Evolutionary conservation across 352 stramenopile genomes (phyloP).

Genomic region (Globisporangium recalcitrans): DNA sequence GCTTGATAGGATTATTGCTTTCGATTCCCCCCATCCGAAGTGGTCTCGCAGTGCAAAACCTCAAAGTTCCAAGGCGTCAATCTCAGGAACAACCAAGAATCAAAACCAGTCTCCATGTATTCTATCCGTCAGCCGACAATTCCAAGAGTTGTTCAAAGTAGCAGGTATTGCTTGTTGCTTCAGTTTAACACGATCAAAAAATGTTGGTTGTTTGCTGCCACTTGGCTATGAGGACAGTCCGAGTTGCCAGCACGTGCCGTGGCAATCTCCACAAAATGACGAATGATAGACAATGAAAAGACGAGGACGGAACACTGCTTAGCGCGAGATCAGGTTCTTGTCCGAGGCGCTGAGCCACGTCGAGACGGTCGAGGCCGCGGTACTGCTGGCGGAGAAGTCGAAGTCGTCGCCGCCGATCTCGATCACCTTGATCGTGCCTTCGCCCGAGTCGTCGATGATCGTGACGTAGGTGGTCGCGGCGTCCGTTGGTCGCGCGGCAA

Average conservation of each 20-base stretch:
- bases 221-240: not conserved
- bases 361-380: conserved; percentile 26
- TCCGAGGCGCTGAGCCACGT: conserved; percentile 34
- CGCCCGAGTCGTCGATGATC: conserved; percentile 41
- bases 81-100: not conserved
- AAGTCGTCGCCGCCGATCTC: conserved; percentile 39
- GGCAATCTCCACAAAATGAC: not conserved
- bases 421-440: conserved; percentile 39
- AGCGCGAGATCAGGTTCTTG: conserved; percentile 25
- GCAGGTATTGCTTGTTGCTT: not conserved
- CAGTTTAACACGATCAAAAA: not conserved
- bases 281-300: not conserved
- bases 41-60: not conserved
- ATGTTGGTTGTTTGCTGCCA: not conserved
- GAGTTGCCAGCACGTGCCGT: not conserved
- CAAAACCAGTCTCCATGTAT: not conserved
- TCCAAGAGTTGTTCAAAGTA: not conserved
- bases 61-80: not conserved
- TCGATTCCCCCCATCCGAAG: not conserved
- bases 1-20: not conserved
- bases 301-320: not conserved
- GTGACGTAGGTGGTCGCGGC: conserved; percentile 38
- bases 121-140: not conserved
- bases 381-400: conserved; percentile 26
- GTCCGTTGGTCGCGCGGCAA: conserved; percentile 26